A percentile compares a stretch with the other conserved stretches of the same genome.
phyloP scores from a whole-genome alignment of 164 flowering plant species.

The Stephania japonica region DNA sequence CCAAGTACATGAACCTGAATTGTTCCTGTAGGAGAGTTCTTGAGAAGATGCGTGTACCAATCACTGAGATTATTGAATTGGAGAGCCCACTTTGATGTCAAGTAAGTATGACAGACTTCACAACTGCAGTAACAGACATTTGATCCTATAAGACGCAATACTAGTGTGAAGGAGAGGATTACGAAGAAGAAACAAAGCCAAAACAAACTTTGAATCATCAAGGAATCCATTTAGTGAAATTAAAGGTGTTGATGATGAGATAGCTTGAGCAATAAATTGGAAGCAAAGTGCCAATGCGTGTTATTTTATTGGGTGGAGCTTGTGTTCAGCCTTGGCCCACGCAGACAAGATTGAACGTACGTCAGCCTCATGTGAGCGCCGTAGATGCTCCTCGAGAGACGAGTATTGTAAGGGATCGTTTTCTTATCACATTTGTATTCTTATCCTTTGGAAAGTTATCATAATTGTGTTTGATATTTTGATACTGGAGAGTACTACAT shows the following conservation, averaged over 20 bases:
- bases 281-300: too few relatives aligned
- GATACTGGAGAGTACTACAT: too few relatives aligned
- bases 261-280: not conserved
- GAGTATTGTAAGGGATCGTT: too few relatives aligned
- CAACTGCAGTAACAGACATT: constrained; percentile 37
- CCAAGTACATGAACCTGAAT: constrained; percentile 47
- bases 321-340: too few relatives aligned
- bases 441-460: too few relatives aligned
- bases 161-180: constrained; percentile 17
- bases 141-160: constrained; percentile 12
- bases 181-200: constrained; percentile 23
- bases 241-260: too few relatives aligned
- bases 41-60: constrained; percentile 52
- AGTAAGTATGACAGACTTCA: constrained; percentile 31
- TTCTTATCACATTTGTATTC: too few relatives aligned
- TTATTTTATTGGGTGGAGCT: too few relatives aligned
- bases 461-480: too few relatives aligned
- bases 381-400: too few relatives aligned
- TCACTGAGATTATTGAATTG: constrained; percentile 45
- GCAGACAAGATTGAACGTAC: too few relatives aligned
- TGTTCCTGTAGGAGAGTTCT: constrained; percentile 35
- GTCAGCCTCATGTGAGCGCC: too few relatives aligned
- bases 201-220: constrained; percentile 13
- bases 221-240: not conserved
- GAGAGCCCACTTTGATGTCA: constrained; percentile 31